Evolutionary conservation across 2,329 filamentous ascomycete species (phyloP).

Genomic region (Clathrospora elynae): DNA sequence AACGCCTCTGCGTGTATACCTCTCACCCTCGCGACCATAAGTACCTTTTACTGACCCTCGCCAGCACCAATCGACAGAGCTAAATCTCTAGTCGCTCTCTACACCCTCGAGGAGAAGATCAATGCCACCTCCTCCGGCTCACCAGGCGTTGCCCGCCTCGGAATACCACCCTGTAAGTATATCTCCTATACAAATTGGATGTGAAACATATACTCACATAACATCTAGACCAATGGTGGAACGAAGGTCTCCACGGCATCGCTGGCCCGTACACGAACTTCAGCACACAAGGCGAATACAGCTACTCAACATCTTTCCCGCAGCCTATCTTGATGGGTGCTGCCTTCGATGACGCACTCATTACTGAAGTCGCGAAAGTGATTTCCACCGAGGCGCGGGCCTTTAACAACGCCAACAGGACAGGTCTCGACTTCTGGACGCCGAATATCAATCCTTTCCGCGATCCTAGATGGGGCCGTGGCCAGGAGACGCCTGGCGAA

Average conservation of each 20-base stretch:
- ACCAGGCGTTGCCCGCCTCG: conserved; percentile 56
- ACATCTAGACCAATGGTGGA: background rate
- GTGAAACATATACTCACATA: background rate
- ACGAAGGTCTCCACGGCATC: conserved; percentile 42
- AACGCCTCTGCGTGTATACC: conserved; percentile 49
- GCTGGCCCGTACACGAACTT: conserved; percentile 63
- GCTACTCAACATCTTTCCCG: conserved; percentile 68
- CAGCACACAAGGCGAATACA: conserved; percentile 60
- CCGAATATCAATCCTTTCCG: conserved; percentile 71
- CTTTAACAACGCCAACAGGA: conserved; percentile 65
- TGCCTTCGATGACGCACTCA: conserved; percentile 67
- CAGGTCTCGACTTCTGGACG: conserved; percentile 63
- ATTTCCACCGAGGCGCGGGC: conserved; percentile 67
- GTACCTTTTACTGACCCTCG: background rate
- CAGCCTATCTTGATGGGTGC: conserved; percentile 67
- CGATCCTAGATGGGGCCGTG: conserved; percentile 64
- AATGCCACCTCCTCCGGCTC: conserved; percentile 57
- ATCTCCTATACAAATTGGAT: conserved; percentile 46
- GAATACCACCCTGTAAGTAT: conserved; percentile 60
- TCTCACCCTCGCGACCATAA: background rate
- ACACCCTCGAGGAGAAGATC: conserved; percentile 52
- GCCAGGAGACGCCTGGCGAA: conserved; percentile 62
- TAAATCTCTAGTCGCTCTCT: conserved; percentile 33
- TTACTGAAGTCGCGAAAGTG: conserved; percentile 62
- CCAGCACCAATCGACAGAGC: conserved; percentile 34